Conservation (phyloP, 768 basidiomycete genomes). For the Trametes elegans region DNA sequence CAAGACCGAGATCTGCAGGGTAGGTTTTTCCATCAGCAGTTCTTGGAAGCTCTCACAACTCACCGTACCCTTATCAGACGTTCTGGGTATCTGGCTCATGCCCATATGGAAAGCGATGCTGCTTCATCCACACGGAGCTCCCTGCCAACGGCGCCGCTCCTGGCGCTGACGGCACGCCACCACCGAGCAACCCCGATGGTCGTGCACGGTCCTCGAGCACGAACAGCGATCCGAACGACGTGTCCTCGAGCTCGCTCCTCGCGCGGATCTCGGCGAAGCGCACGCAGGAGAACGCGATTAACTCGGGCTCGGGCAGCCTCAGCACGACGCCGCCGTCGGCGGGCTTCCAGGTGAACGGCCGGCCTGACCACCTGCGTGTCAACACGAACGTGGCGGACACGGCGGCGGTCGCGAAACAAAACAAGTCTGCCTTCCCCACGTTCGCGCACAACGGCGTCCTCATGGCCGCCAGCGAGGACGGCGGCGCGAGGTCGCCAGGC, state of each 20-base stretch:
- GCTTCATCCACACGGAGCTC: conserved; percentile 90
- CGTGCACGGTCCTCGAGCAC: conserved; percentile 68
- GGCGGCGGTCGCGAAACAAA: conserved; percentile 63
- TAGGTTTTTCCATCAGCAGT: conserved; percentile 35
- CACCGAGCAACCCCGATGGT: conserved; percentile 44
- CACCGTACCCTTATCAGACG: conserved; percentile 45
- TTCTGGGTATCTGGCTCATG: conserved; percentile 95
- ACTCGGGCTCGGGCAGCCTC: conserved; percentile 29
- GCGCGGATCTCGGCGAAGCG: conserved; percentile 74
- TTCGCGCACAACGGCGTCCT: conserved; percentile 56
- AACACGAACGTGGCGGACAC: conserved; percentile 62
- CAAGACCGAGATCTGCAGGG: conserved; percentile 92
- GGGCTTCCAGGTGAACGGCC: conserved; percentile 39
- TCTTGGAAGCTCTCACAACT: background rate
- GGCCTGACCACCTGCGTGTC: conserved; percentile 69
- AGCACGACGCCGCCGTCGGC: conserved; percentile 49
- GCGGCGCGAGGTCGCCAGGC: conserved; percentile 65
- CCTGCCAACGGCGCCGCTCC: conserved; percentile 61
- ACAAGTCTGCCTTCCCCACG: conserved; percentile 82
- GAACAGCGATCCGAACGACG: conserved; percentile 76
- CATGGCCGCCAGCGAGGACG: conserved; percentile 55
- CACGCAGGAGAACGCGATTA: conserved; percentile 41
- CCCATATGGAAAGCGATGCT: conserved; percentile 89
- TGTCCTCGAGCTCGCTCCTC: conserved; percentile 67
- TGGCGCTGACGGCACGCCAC: conserved; percentile 51